A percentile compares a stretch with the other conserved stretches of the same genome.
Evolutionary conservation across 177 flowering plant genomes (phyloP).

Genomic region (Telopea speciosissima): DNA sequence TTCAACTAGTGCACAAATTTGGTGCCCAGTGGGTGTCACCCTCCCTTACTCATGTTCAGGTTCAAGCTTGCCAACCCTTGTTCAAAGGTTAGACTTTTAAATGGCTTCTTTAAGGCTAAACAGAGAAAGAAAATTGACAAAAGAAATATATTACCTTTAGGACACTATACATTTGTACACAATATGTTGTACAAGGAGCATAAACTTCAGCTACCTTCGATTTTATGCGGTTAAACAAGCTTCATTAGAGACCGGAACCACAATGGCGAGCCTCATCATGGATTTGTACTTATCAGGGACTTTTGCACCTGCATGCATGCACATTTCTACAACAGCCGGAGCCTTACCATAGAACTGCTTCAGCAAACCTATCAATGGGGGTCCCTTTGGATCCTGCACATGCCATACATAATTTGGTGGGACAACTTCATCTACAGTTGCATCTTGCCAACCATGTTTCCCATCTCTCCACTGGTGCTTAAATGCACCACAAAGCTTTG

Average conservation of each 20-base stretch:
- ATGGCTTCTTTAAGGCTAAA: no score
- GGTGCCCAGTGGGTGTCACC: no score
- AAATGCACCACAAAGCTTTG: conserved; percentile 81
- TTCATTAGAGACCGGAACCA: conserved; percentile 68
- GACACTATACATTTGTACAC: not conserved
- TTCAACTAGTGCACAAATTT: no score
- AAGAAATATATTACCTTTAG: not conserved
- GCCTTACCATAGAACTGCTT: conserved; percentile 83
- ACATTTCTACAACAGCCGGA: conserved; percentile 87
- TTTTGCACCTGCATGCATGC: conserved; percentile 76
- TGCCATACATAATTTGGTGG: conserved; percentile 96
- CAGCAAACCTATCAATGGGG: conserved; percentile 54
- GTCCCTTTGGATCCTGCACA: conserved; percentile 62
- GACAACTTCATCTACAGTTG: conserved; percentile 70
- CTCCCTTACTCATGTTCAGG: no score
- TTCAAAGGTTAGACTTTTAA: no score
- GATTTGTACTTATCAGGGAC: conserved; percentile 66
- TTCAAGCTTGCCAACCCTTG: no score
- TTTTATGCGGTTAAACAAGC: conserved; percentile 41
- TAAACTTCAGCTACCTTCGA: not conserved
- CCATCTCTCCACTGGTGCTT: conserved; percentile 98
- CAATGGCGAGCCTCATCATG: conserved; percentile 94
- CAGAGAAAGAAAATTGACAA: no score
- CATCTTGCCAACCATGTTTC: conserved; percentile 98
- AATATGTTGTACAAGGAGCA: not conserved